Evolutionary conservation across 306 rosid genomes (phyloP).

Genomic region (Rosa lucieae): DNA sequence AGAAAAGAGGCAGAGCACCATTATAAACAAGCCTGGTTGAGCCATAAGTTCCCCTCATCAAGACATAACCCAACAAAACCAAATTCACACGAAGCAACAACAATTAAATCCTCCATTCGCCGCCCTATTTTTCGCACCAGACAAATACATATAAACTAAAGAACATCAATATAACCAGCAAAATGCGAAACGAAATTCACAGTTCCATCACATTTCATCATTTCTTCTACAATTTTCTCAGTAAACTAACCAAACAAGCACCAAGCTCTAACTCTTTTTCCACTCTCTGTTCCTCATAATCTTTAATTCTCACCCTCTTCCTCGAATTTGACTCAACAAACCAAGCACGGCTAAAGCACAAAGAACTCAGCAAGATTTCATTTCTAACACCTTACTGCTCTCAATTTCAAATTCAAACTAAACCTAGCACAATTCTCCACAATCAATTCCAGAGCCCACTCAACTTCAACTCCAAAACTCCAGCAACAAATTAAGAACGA

Average conservation of each 20-base stretch:
- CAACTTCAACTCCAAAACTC: not conserved
- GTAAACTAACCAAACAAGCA: not conserved
- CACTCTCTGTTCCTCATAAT: slow-evolving; percentile 3
- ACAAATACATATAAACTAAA: not conserved
- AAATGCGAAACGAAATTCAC: not conserved
- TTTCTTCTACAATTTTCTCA: slow-evolving; percentile 1
- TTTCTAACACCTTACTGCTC: not conserved
- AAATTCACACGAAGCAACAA: not conserved
- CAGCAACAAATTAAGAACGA: not conserved
- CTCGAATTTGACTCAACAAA: not conserved
- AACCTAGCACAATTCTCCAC: not conserved
- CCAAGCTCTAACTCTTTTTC: slow-evolving; percentile 1
- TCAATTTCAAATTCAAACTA: slow-evolving; percentile 9
- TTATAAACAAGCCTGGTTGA: not conserved
- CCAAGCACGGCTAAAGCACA: not conserved
- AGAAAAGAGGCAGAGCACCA: not conserved
- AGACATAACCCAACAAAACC: not conserved
- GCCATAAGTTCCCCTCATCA: not conserved
- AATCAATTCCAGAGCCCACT: not conserved
- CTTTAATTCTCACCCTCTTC: not conserved
- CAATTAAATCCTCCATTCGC: not conserved
- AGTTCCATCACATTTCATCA: slow-evolving; percentile 10
- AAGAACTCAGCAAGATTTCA: not conserved
- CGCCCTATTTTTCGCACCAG: not conserved
- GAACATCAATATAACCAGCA: not conserved